Evolutionary conservation across 371 early-diverging fungal species (phyloP).

Genomic region (Rhizomucor pusillus): DNA sequence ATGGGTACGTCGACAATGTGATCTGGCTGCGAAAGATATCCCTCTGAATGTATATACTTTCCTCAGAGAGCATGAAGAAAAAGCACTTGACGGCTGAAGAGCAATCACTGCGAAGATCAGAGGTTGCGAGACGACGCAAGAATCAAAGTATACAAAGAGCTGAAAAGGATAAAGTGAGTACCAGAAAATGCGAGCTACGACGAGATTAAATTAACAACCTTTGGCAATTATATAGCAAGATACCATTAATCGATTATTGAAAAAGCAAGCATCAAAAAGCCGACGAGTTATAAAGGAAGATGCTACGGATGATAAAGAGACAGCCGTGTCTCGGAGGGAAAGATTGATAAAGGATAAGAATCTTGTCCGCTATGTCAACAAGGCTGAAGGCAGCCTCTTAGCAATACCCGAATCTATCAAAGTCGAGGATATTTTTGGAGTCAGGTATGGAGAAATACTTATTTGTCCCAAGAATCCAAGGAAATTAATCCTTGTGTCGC

Average conservation of each 20-base stretch:
- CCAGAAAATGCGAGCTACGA: not conserved
- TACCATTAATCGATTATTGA: conserved; percentile 70
- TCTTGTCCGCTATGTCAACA: conserved; percentile 27
- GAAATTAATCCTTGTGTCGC: not conserved
- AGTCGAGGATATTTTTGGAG: conserved; percentile 26
- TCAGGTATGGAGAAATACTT: not conserved
- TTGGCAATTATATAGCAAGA: conserved; percentile 32
- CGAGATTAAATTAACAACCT: not conserved
- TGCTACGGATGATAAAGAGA: conserved; percentile 20
- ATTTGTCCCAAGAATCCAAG: not conserved
- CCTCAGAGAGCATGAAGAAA: conserved; percentile 37
- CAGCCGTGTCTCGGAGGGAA: not conserved
- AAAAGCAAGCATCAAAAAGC: conserved; percentile 74
- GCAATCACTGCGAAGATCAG: conserved; percentile 65
- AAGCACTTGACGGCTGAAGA: conserved; percentile 66
- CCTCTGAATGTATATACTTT: not conserved
- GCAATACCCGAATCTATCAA: conserved; percentile 25
- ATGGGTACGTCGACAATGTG: conserved; percentile 39
- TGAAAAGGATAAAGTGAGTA: conserved; percentile 65
- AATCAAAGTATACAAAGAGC: conserved; percentile 75
- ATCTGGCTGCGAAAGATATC: not conserved
- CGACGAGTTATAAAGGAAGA: conserved; percentile 57
- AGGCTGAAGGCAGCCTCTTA: conserved; percentile 18
- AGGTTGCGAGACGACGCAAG: conserved; percentile 71
- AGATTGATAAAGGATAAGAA: conserved; percentile 16